A percentile compares a stretch with the other conserved stretches of the same genome.
Evolutionary conservation across 2,329 filamentous ascomycete genomes (phyloP).

Genomic region (Pseudovirgaria hyperparasitica): DNA sequence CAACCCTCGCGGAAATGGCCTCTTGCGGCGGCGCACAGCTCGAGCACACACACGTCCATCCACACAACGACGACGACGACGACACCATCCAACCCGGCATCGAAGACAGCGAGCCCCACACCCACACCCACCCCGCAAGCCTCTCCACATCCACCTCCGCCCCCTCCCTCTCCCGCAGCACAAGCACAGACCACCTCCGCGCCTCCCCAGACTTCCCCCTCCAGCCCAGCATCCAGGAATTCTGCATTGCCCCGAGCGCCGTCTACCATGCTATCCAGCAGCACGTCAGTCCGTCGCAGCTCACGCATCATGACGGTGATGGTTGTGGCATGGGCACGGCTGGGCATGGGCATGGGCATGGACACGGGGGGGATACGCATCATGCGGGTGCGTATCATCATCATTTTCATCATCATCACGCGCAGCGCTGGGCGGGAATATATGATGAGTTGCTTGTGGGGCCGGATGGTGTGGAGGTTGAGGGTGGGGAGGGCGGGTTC

Average conservation of each 20-base stretch:
- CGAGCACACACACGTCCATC: conserved; percentile 5
- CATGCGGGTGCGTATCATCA: conserved; percentile 2
- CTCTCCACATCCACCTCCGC: conserved; percentile 10
- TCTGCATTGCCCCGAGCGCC: conserved; percentile 10
- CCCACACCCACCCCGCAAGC: conserved; percentile 11
- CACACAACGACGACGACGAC: conserved; percentile 9
- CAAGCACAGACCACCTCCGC: conserved; percentile 13
- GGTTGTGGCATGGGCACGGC: conserved; percentile 5
- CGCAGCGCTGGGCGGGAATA: background rate
- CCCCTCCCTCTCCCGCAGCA: conserved; percentile 11
- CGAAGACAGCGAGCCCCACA: conserved; percentile 5
- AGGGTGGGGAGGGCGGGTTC: conserved; percentile 8
- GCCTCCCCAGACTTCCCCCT: background rate
- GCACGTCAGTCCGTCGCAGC: conserved; percentile 6
- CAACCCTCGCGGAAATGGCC: too few relatives aligned
- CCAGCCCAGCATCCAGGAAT: background rate
- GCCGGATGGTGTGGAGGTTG: conserved; percentile 6
- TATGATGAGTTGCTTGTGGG: conserved; percentile 3
- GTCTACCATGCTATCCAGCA: conserved; percentile 11
- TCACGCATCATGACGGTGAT: conserved; percentile 7
- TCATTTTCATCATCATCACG: too few relatives aligned
- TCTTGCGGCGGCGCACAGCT: too few relatives aligned
- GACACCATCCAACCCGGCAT: conserved; percentile 9
- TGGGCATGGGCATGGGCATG: conserved; percentile 2
- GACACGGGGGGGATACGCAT: conserved; percentile 1